A percentile compares a stretch with the other conserved stretches of the same genome.
These are phyloP conservation scores for Torrubiellomyces zombiae DNA, from an alignment of 2,329 filamentous ascomycete species.

Conservation along the genomic window DNA sequence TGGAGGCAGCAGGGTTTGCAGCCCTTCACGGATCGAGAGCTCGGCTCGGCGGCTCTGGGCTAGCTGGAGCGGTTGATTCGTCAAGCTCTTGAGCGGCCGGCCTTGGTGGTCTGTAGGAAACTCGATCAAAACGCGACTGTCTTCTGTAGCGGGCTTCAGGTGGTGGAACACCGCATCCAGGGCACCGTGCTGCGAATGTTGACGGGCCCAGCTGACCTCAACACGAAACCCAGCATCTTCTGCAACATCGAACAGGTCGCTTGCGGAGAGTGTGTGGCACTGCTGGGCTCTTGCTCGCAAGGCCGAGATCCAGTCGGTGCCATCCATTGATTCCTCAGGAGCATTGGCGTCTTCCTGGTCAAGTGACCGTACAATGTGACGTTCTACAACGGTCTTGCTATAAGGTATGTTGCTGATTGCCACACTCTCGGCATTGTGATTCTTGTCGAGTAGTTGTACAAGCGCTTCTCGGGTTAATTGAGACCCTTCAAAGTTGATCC, in stretches of 20 bases:
- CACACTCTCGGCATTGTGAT: background rate
- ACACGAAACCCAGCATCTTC: conserved; percentile 25
- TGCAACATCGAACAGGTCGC: conserved; percentile 9
- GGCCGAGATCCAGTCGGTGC: conserved; percentile 4
- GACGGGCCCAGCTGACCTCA: conserved; percentile 26
- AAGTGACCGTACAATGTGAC: too few species aligned
- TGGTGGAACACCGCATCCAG: conserved; percentile 16
- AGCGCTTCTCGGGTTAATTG: conserved; percentile 1
- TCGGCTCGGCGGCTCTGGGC: conserved; percentile 2
- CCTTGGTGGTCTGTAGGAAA: conserved; percentile 9
- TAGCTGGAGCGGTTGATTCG: conserved; percentile 7
- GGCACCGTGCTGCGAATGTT: conserved; percentile 11
- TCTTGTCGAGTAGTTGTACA: background rate
- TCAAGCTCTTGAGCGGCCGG: conserved; percentile 2
- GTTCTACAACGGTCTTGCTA: conserved; percentile 13
- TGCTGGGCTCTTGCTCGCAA: conserved; percentile 1
- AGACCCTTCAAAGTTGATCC: conserved; percentile 1
- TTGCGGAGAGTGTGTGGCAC: conserved; percentile 4
- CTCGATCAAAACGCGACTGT: conserved; percentile 5
- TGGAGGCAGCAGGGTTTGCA: conserved; percentile 5
- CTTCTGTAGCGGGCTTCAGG: conserved; percentile 10
- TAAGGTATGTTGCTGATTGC: conserved; percentile 6
- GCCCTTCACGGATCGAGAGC: conserved; percentile 1
- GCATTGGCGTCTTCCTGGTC: background rate
- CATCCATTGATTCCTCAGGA: background rate